Conservation (phyloP, 1,284 basidiomycete genomes). For the Ustilago tritici region DNA sequence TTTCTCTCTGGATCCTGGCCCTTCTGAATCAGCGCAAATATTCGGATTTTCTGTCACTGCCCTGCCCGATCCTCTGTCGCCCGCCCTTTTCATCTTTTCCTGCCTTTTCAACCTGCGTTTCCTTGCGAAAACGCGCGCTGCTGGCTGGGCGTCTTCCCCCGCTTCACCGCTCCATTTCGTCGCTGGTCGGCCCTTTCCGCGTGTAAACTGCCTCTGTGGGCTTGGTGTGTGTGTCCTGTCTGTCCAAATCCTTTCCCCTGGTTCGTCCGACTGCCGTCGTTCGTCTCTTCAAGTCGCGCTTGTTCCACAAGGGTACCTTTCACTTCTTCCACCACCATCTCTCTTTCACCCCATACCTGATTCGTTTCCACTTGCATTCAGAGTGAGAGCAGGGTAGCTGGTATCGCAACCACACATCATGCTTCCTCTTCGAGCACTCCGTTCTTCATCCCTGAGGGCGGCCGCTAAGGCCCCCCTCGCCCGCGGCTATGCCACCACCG, state of each 20-base stretch:
- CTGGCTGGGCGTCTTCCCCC: conserved; percentile 18
- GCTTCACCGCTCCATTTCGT: conserved; percentile 6
- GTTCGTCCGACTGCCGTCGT: conserved; percentile 15
- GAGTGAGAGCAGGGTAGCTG: conserved; percentile 53
- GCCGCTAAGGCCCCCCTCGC: conserved; percentile 53
- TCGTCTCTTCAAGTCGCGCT: conserved; percentile 2
- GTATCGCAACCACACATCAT: conserved; percentile 41
- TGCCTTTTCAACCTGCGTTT: not conserved
- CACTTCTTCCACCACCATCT: conserved; percentile 25
- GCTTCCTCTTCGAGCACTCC: conserved; percentile 57
- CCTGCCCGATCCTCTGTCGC: conserved; percentile 6
- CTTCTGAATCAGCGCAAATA: conserved; percentile 31
- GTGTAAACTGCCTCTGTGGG: conserved; percentile 13
- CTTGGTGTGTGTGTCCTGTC: not conserved
- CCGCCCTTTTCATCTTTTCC: conserved; percentile 6
- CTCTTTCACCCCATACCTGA: conserved; percentile 6
- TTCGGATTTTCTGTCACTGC: conserved; percentile 5
- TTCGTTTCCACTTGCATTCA: conserved; percentile 8
- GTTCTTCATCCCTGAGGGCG: conserved; percentile 51
- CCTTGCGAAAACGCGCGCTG: conserved; percentile 20
- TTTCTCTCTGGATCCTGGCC: not conserved
- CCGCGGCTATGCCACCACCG: conserved; percentile 66
- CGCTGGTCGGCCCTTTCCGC: conserved; percentile 45
- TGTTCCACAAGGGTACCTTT: conserved; percentile 4
- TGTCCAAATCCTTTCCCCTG: conserved; percentile 18